Percentiles rank a stretch among this genome's conserved stretches.
Evolutionary conservation across 2,329 filamentous ascomycete genomes (phyloP).

Genomic region (Talaromyces verruculosus): DNA sequence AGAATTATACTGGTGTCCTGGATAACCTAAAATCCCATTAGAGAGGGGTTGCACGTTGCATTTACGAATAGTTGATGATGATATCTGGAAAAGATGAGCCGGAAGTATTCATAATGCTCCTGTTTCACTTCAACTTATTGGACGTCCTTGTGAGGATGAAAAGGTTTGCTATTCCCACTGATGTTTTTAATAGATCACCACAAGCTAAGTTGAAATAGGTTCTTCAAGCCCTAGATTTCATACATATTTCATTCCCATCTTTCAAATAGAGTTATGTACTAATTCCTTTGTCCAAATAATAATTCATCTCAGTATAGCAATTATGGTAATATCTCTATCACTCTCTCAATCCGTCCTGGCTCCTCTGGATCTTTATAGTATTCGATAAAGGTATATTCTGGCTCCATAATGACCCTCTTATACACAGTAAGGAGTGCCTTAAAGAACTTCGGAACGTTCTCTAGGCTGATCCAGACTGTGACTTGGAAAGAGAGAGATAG

Average conservation of each 20-base stretch:
- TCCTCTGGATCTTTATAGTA: slow-evolving; percentile 39
- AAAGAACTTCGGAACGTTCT: slow-evolving; percentile 33
- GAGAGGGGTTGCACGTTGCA: too few species aligned
- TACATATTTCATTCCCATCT: background rate
- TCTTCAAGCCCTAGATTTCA: slow-evolving; percentile 19
- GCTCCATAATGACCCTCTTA: slow-evolving; percentile 44
- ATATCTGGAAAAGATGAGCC: slow-evolving; percentile 16
- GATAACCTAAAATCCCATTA: too few species aligned
- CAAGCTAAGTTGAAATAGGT: slow-evolving; percentile 7
- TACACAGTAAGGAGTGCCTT: slow-evolving; percentile 41
- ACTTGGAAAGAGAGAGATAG: slow-evolving; percentile 7
- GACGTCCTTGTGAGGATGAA: slow-evolving; percentile 34
- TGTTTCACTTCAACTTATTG: slow-evolving; percentile 15
- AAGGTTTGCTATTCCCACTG: slow-evolving; percentile 39
- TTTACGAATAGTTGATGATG: background rate
- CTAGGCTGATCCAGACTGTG: slow-evolving; percentile 21
- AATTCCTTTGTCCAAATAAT: too few species aligned
- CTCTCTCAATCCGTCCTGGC: slow-evolving; percentile 35
- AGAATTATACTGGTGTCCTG: too few species aligned
- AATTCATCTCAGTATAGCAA: too few species aligned
- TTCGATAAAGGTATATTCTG: slow-evolving; percentile 49
- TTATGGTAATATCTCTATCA: too few species aligned
- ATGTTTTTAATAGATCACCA: background rate
- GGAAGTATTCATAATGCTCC: slow-evolving; percentile 6
- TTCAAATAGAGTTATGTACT: too few species aligned